phyloP scores from a whole-genome alignment of 2,329 filamentous ascomycete species.

The Falciphora oryzae region DNA sequence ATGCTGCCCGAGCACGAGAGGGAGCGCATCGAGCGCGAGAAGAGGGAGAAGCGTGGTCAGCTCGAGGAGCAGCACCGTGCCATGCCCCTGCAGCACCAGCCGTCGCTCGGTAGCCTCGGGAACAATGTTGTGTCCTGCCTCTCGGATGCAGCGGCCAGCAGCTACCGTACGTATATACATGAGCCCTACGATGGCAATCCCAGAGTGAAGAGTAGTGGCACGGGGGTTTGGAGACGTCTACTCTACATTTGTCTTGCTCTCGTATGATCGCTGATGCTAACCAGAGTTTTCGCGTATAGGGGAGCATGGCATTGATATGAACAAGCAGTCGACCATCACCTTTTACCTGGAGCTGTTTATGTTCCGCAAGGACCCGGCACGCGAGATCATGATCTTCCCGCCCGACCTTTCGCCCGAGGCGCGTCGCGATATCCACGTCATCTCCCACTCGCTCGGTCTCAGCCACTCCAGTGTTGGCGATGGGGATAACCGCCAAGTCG shows the following conservation, averaged over 20 bases:
- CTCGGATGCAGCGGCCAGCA: conserved; percentile 4
- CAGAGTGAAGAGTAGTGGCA: background rate
- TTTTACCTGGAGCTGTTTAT: conserved; percentile 88
- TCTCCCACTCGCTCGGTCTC: conserved; percentile 91
- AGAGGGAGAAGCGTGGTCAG: conserved; percentile 91
- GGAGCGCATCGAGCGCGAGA: conserved; percentile 94
- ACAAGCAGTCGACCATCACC: conserved; percentile 78
- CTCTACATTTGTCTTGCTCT: background rate
- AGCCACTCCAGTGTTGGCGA: conserved; percentile 86
- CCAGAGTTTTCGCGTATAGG: conserved; percentile 24
- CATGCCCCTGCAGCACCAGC: conserved; percentile 64
- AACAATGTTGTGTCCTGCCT: conserved; percentile 4
- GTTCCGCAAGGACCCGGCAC: conserved; percentile 66
- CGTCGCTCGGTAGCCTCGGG: conserved; percentile 56
- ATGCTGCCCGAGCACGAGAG: conserved; percentile 94
- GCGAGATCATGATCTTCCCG: conserved; percentile 81
- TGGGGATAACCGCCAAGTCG: conserved; percentile 82
- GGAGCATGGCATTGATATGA: conserved; percentile 69
- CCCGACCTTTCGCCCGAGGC: conserved; percentile 74
- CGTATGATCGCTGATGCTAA: conserved; percentile 4
- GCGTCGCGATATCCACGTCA: conserved; percentile 83
- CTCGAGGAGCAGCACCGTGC: conserved; percentile 93
- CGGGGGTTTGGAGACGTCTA: background rate
- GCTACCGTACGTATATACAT: background rate
- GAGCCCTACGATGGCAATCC: background rate